These are phyloP conservation scores for Sarcodon sp. DNA, from an alignment of 768 basidiomycete species.

Conservation along the genomic window DNA sequence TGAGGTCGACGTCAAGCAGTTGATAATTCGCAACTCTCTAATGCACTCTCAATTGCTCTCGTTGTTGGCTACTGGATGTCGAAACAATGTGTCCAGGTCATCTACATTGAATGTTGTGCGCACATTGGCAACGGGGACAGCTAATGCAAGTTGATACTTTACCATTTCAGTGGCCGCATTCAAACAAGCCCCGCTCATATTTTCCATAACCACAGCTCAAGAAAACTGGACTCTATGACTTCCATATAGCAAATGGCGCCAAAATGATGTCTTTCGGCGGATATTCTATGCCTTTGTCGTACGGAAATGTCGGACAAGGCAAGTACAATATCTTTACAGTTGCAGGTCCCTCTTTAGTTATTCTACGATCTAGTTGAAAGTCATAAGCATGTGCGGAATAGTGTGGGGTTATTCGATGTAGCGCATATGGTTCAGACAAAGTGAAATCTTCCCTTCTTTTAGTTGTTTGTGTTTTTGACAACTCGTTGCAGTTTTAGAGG, in stretches of 20 bases:
- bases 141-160: too few species aligned
- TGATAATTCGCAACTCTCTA: too few species aligned
- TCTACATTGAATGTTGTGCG: too few species aligned
- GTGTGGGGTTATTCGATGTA: conserved; percentile 89
- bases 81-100: too few species aligned
- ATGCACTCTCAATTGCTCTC: too few species aligned
- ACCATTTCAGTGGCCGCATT: too few species aligned
- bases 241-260: conserved; percentile 70
- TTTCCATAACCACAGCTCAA: conserved; percentile 20
- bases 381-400: conserved; percentile 77
- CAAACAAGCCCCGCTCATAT: background rate
- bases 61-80: too few species aligned
- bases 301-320: conserved; percentile 77
- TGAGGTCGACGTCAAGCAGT: too few species aligned
- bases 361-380: conserved; percentile 51
- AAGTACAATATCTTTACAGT: conserved; percentile 10
- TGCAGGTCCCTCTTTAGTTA: conserved; percentile 1
- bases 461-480: background rate
- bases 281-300: conserved; percentile 86
- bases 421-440: conserved; percentile 96
- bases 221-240: conserved; percentile 78
- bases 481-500: conserved; percentile 58
- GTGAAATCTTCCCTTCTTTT: conserved; percentile 24
- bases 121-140: too few species aligned
- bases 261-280: conserved; percentile 98